A percentile compares a stretch with the other conserved stretches of the same genome.
These are phyloP conservation scores for Kwoniella bestiolae DNA, from an alignment of 768 basidiomycete genomes.

Conservation along the genomic window DNA sequence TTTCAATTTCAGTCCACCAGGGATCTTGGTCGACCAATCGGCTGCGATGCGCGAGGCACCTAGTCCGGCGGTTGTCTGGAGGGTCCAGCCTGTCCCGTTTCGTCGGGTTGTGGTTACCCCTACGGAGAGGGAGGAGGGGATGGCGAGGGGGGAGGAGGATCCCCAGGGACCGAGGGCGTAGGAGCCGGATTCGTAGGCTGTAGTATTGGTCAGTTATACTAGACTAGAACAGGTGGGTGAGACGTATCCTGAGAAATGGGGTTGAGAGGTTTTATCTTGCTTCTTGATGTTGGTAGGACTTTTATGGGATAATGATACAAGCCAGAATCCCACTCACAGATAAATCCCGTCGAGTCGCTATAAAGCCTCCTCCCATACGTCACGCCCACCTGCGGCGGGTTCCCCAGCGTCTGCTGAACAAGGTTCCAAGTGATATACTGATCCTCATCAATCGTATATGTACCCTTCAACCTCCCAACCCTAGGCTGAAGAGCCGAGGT, in stretches of 20 bases:
- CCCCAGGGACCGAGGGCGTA: constrained; percentile 58
- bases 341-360: constrained; percentile 55
- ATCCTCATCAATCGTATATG: constrained; percentile 50
- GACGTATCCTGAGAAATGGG: too few relatives aligned
- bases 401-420: constrained; percentile 43
- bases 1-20: constrained; percentile 54
- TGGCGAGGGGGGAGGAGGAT: constrained; percentile 25
- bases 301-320: neutral
- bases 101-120: constrained; percentile 46
- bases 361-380: constrained; percentile 55
- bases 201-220: neutral
- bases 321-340: constrained; percentile 34
- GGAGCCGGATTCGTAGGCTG: constrained; percentile 53
- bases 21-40: constrained; percentile 49
- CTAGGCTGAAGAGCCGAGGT: constrained; percentile 47
- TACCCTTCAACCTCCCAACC: constrained; percentile 46
- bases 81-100: constrained; percentile 54
- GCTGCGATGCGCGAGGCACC: constrained; percentile 41
- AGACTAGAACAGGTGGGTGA: too few relatives aligned
- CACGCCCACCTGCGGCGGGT: constrained; percentile 55
- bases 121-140: constrained; percentile 51
- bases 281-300: neutral
- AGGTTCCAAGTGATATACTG: constrained; percentile 50
- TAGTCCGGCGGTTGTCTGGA: constrained; percentile 50
- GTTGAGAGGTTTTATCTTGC: neutral